Percentiles rank a stretch among this genome's conserved stretches.
These are phyloP conservation scores for Stephanodiscus minutulus DNA, from an alignment of 108 stramenopile species.

Conservation along the genomic window DNA sequence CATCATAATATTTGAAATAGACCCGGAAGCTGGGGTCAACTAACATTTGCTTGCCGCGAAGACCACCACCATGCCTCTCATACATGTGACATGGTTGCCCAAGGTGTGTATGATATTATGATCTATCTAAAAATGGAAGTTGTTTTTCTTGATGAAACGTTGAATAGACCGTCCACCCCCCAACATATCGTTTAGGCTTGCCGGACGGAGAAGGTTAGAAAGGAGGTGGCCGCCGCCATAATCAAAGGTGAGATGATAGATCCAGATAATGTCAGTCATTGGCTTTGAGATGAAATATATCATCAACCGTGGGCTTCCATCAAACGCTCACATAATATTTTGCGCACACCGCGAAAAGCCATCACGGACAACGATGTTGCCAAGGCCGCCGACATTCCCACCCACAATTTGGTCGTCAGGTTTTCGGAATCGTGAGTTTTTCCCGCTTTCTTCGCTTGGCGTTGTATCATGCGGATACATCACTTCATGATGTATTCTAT, in stretches of 20 bases:
- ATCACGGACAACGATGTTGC: constrained; percentile 45
- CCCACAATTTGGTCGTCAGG: constrained; percentile 30
- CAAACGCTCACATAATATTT: background rate
- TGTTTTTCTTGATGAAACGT: background rate
- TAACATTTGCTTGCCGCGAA: background rate
- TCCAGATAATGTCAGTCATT: background rate
- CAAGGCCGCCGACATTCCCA: constrained; percentile 30
- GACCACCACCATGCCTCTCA: constrained; percentile 16
- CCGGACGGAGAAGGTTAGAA: constrained; percentile 32
- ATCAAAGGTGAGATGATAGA: constrained; percentile 22
- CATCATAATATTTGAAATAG: no score
- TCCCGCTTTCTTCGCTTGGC: background rate
- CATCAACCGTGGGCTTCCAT: no score
- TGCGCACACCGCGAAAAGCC: constrained; percentile 9
- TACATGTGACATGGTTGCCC: constrained; percentile 39
- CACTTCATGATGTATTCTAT: background rate
- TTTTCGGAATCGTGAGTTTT: constrained; percentile 36
- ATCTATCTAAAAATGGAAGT: background rate
- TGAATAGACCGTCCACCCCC: background rate
- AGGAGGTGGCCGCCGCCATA: constrained; percentile 39
- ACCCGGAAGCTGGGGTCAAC: no score
- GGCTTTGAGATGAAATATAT: no score
- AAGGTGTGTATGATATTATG: constrained; percentile 14
- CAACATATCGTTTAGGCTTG: constrained; percentile 24
- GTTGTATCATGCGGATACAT: background rate